These are phyloP conservation scores for Penicillium desertorum DNA, from an alignment of 495 filamentous ascomycete species.

Conservation along the genomic window DNA sequence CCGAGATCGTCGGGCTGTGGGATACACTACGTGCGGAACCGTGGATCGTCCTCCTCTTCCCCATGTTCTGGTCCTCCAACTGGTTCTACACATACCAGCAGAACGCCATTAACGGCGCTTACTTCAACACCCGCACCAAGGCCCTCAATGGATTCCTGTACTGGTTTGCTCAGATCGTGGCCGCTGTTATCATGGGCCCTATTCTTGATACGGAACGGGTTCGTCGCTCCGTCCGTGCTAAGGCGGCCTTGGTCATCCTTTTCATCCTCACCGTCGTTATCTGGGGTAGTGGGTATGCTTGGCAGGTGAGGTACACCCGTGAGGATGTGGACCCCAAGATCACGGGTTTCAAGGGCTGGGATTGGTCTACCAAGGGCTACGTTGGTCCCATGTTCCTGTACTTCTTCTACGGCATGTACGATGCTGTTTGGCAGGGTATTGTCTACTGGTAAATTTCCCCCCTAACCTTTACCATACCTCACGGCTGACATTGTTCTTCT, in stretches of 20 bases:
- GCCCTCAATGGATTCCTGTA: slow-evolving; percentile 51
- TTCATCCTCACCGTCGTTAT: slow-evolving; percentile 45
- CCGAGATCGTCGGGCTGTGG: slow-evolving; percentile 44
- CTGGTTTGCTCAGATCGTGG: slow-evolving; percentile 55
- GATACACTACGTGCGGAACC: slow-evolving; percentile 40
- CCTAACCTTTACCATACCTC: not conserved
- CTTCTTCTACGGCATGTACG: slow-evolving; percentile 56
- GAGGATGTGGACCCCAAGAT: slow-evolving; percentile 18
- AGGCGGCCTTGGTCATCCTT: slow-evolving; percentile 38
- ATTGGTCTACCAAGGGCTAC: slow-evolving; percentile 43
- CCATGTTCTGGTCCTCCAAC: slow-evolving; percentile 64
- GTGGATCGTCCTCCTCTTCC: slow-evolving; percentile 47
- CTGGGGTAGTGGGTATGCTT: slow-evolving; percentile 55
- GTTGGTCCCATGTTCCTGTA: slow-evolving; percentile 54
- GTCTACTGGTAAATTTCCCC: slow-evolving; percentile 71
- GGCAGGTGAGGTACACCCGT: slow-evolving; percentile 47
- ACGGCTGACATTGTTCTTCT: slow-evolving; percentile 11
- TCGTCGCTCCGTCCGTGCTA: slow-evolving; percentile 43
- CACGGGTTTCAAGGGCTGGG: slow-evolving; percentile 30
- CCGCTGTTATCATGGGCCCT: slow-evolving; percentile 46
- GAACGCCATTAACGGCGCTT: slow-evolving; percentile 50
- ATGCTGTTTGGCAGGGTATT: slow-evolving; percentile 61
- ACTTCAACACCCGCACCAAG: slow-evolving; percentile 49
- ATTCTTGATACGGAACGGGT: slow-evolving; percentile 42
- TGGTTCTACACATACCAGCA: slow-evolving; percentile 77